Conservation (phyloP, 805 yeast genomes). For the Cyberlindnera euphorbiae region DNA sequence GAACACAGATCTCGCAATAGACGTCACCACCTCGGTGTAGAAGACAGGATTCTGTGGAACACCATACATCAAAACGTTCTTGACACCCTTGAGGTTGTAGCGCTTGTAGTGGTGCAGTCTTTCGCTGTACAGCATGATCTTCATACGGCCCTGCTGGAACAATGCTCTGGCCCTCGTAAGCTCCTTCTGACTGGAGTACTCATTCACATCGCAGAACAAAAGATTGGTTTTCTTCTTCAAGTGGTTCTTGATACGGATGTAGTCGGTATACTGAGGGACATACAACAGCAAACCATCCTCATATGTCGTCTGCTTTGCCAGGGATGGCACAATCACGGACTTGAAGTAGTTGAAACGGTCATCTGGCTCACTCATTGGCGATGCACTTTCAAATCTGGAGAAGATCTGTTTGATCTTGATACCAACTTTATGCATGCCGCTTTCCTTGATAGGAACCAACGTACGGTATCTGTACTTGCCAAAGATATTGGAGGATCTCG, state of each 20-base stretch:
- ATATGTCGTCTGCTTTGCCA: conserved; percentile 51
- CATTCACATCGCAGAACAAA: conserved; percentile 70
- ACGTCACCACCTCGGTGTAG: conserved; percentile 70
- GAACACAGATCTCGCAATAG: conserved; percentile 54
- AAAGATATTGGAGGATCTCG: conserved; percentile 47
- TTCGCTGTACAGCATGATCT: conserved; percentile 84
- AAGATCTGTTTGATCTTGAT: conserved; percentile 63
- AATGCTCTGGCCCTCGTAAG: conserved; percentile 64
- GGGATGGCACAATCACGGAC: conserved; percentile 67
- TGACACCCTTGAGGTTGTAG: conserved; percentile 79
- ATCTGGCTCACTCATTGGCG: conserved; percentile 68
- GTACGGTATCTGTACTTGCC: conserved; percentile 60
- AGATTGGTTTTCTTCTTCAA: conserved; percentile 50
- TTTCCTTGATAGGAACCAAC: conserved; percentile 36
- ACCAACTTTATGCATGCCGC: conserved; percentile 63
- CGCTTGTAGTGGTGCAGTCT: conserved; percentile 91
- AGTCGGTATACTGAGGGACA: conserved; percentile 85
- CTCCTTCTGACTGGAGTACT: conserved; percentile 72
- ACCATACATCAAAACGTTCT: conserved; percentile 75
- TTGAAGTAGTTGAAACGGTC: conserved; percentile 78
- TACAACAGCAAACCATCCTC: conserved; percentile 76
- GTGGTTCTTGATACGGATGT: conserved; percentile 69
- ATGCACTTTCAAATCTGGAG: conserved; percentile 57
- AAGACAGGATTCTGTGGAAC: conserved; percentile 82
- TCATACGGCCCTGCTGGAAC: conserved; percentile 58